Base-by-base conservation (phyloP, 192 early-diverging fungal genomes). In the Linnemannia zychae region DNA sequence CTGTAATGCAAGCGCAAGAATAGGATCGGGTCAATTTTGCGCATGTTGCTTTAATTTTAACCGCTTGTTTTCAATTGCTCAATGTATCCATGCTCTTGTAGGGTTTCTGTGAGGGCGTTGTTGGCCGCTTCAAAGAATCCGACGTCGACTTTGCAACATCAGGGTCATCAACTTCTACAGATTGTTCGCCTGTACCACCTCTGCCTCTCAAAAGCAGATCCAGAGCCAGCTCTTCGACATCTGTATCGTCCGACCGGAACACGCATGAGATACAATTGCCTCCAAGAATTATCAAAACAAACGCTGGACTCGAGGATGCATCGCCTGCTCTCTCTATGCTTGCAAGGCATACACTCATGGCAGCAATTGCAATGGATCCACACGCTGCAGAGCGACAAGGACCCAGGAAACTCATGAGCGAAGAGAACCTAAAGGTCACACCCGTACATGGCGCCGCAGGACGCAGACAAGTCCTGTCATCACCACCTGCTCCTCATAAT, bases 91-190 rank as follows among this genome's bases (percentile, higher is more conserved):
- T 63, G 24, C 57, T 63, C 28, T 31, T 11, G 57, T 67, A 92
- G 90, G 92, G 92, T 6, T 91, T 90, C 65, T 93, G 92, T 70
- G 89, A 93, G 72, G 91, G 89, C 16, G 88, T 93, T 7, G 74
- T 91, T n/a, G 92, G 92, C 0, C 75, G 73, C 11, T 91, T 91
- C 68, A 81, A 80, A 37, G 92, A 89, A 36, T 82, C 77, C 40
- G 81, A 80, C 34, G 92, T 93, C 33, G 85, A 90, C 28, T 91
- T 93, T 65, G 11, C 66, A 67, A 22, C 22, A 71, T 22, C 71
- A 28, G 38, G 72, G 18, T 37, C 40, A 20, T 38, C 72, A 12
- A 67, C 66, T 2, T 40, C 71, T 52, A 46, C 57, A 31, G 57
- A 63, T 4, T n/a, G 12, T 44, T 1, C 74, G n/a, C 40, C 49